Base-by-base conservation (phyloP, 768 basidiomycete species). In the Suillus americanus region DNA sequence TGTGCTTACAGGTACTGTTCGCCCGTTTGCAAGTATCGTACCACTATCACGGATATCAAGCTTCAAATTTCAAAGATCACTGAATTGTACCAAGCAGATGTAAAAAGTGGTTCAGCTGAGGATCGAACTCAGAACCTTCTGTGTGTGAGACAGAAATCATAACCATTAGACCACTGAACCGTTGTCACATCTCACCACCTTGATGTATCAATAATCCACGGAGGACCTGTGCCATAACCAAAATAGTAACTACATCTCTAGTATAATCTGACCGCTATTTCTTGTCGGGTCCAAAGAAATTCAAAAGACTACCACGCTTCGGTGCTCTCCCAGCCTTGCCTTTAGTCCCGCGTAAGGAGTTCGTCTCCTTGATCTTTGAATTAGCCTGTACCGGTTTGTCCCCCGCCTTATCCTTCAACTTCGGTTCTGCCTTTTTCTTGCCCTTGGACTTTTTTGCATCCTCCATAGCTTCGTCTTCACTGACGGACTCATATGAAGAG, bases 401-500 rank as follows among this genome's bases (percentile, higher is more conserved):
- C 65, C 69, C 72, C 6, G 37, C 66, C 66, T 41, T 66, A 62
- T 48, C 69, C 66, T 65, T 72, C 57, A 20, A 70, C 62, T 60
- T 69, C 30, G 66, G 37, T 18, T 71, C 65, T 0, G 18, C 35
- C 53, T 69, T 69, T 66, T 76, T 71, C 53, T 65, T 67, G 61
- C 64, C 67, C 43, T 43, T 73, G 7, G 62, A 61, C 48, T 72
- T 78, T 13, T 41, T 50, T 8, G 62, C 38, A 35, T 66, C 63
- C 65, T 67, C 85, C 35, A 74, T 81, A 3, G 75, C 78, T 16
- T 76, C 85, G 35, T 88, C 82, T 63, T 87, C 89, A 9, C 84
- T 84, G 9, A 89, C 89, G 10, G 91, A 92, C 75, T 94, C 92
- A 71, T 91, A 94, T 20, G 86, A 86, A 8, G 90, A 90, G 72